A percentile compares a stretch with the other conserved stretches of the same genome.
Evolutionary conservation across 2,329 filamentous ascomycete species (phyloP).

Genomic region (Aspergillus tamarii): DNA sequence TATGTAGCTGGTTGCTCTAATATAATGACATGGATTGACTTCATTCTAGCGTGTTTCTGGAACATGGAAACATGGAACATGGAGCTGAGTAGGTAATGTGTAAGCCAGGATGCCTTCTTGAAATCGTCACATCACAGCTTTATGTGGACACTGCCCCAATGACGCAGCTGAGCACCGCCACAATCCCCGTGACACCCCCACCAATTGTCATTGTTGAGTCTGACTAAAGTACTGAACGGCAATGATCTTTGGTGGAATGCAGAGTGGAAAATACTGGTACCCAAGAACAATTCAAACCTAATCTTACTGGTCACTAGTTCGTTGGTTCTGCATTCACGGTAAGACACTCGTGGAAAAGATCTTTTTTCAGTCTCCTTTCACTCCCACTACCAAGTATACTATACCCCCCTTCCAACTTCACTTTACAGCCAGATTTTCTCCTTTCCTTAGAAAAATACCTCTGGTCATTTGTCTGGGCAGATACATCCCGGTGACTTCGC

Average conservation of each 20-base stretch:
- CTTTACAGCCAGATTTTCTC: not conserved
- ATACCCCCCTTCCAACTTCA: not conserved
- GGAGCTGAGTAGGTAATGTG: not conserved
- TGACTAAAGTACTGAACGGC: not conserved
- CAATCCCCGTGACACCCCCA: slow-evolving; percentile 3
- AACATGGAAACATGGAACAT: slow-evolving; percentile 4
- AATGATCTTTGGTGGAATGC: not conserved
- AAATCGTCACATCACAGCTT: not conserved
- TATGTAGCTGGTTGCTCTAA: not conserved
- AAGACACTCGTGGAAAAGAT: not conserved
- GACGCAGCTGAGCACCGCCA: slow-evolving; percentile 5
- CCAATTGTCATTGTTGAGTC: slow-evolving; percentile 1
- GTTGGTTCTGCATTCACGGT: slow-evolving; percentile 1
- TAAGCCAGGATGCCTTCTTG: not conserved
- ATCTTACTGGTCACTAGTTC: slow-evolving; percentile 1
- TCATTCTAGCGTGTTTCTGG: slow-evolving; percentile 1
- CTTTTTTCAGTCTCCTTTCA: slow-evolving; percentile 7
- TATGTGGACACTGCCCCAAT: not conserved
- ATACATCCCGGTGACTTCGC: not conserved
- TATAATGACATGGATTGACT: not conserved
- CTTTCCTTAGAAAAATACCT: not conserved
- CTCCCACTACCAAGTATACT: not conserved
- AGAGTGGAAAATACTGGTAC: not conserved
- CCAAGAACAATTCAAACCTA: not conserved
- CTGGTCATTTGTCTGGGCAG: not conserved